Conservation (phyloP, 2,329 filamentous ascomycete genomes). For the Nannizziopsis barbatae region DNA sequence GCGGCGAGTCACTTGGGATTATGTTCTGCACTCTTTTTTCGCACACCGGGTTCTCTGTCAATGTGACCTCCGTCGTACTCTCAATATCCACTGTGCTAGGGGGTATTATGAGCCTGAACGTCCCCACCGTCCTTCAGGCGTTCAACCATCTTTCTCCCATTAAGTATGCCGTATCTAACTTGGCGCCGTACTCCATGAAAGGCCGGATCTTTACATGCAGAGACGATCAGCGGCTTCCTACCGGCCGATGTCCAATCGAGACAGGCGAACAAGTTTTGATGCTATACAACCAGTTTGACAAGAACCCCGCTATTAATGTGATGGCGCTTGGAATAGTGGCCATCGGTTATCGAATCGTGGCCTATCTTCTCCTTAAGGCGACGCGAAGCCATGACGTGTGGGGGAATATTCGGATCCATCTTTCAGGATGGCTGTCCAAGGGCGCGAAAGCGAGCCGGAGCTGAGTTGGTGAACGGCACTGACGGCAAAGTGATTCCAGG, state of each 20-base stretch:
- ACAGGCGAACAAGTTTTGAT: conserved; percentile 56
- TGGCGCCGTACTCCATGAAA: conserved; percentile 54
- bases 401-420: conserved; percentile 4
- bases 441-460: neutral
- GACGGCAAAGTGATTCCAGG: too few species aligned
- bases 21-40: conserved; percentile 67
- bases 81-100: conserved; percentile 61
- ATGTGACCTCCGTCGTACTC: conserved; percentile 58
- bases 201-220: conserved; percentile 54
- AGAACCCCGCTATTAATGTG: conserved; percentile 50
- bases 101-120: conserved; percentile 58
- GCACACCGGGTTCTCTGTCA: conserved; percentile 66
- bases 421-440: neutral
- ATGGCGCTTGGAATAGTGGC: conserved; percentile 52
- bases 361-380: conserved; percentile 27
- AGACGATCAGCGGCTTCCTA: conserved; percentile 46
- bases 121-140: conserved; percentile 54
- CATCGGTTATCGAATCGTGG: conserved; percentile 53
- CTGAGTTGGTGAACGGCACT: too few species aligned
- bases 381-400: conserved; percentile 12
- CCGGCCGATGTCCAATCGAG: conserved; percentile 53
- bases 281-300: conserved; percentile 53
- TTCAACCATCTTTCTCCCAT: conserved; percentile 63
- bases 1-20: conserved; percentile 65
- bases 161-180: conserved; percentile 56